Evolutionary conservation across 768 basidiomycete species (phyloP), one percentile per base, ranked within the genome.

Genomic region (Mycena sanguinolenta): DNA sequence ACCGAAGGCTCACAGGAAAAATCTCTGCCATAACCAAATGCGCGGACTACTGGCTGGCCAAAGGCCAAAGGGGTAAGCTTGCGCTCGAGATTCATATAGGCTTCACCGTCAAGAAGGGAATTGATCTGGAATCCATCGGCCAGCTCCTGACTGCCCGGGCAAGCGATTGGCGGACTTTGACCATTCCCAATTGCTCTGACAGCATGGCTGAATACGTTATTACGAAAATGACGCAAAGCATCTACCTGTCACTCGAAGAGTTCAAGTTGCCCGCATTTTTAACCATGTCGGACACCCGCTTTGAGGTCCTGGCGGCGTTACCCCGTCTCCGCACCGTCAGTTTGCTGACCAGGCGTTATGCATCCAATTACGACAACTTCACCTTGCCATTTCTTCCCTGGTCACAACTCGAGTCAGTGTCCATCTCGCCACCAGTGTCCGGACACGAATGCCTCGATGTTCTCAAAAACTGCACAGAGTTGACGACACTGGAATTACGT

Each of bases 241-340:
- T 27, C 44, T 59, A 42, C 17, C 25, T 27, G 10, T 59, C 58
- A 17, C 58, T 59, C 4, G 58, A 59, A 39, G 58, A 59, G 42
- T 28, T 59, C 36, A 39, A 59, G 58, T 25, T 59, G 4, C 21
- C 42, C 2, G 9, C 27, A 44, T 21, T 3, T 7, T 9, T 17
- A 17, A 28, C 38, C 30, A 28, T 59, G 27, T 59, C 25, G 39
- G 25, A 44, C 27, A 42, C 25, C 38, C 25, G 38, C 14, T 59
- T 59, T 23, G 39, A 59, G 9, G 23, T 39, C 25, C 17, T 59
- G 6, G 28, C 2, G 27, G 3, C 58, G 25, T 27, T 44, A 23
- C 36, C 58, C 39, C 21, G 38, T 23, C 58, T 59, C 21, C 17
- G 19, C 27, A 16, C 38, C 25, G 39, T 44, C 39, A 16, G 19